Evolutionary conservation across 768 basidiomycete genomes (phyloP).

Genomic region (Sarcodon sp.): DNA sequence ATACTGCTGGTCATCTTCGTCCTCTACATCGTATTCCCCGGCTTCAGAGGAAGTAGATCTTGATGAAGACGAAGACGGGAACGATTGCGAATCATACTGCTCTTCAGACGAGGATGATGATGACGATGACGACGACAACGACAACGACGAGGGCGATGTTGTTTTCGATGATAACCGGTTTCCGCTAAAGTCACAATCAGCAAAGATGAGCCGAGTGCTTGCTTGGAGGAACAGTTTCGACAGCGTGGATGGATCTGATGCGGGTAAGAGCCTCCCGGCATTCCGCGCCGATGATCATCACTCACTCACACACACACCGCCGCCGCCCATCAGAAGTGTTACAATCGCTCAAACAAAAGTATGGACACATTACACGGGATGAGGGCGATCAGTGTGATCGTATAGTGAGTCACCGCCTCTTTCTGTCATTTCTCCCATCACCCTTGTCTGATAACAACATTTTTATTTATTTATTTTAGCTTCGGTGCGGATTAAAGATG

Average conservation of each 20-base stretch:
- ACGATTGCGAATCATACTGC: conserved; percentile 54
- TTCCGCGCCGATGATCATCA: background rate
- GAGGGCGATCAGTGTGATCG: background rate
- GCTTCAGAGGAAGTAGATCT: conserved; percentile 17
- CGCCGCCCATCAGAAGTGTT: background rate
- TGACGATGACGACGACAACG: conserved; percentile 17
- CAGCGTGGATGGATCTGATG: conserved; percentile 24
- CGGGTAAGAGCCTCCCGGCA: conserved; percentile 21
- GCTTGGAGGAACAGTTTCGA: conserved; percentile 56
- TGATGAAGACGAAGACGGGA: conserved; percentile 24
- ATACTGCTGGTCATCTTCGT: conserved; percentile 26
- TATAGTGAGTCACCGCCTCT: conserved; percentile 2
- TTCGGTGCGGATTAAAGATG: conserved; percentile 1
- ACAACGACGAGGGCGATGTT: conserved; percentile 25
- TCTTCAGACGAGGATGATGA: conserved; percentile 38
- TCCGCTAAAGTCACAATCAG: background rate
- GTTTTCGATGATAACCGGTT: no score
- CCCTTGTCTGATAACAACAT: conserved; percentile 48
- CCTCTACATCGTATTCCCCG: conserved; percentile 21
- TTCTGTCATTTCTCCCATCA: conserved; percentile 21
- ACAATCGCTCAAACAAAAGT: background rate
- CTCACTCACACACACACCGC: conserved; percentile 1
- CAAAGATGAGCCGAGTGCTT: conserved; percentile 53
- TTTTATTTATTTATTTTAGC: conserved; percentile 15
- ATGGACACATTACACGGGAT: background rate